These are phyloP conservation scores for Claviceps fusiformis DNA, from an alignment of 2,329 filamentous ascomycete species.

Conservation along the genomic window DNA sequence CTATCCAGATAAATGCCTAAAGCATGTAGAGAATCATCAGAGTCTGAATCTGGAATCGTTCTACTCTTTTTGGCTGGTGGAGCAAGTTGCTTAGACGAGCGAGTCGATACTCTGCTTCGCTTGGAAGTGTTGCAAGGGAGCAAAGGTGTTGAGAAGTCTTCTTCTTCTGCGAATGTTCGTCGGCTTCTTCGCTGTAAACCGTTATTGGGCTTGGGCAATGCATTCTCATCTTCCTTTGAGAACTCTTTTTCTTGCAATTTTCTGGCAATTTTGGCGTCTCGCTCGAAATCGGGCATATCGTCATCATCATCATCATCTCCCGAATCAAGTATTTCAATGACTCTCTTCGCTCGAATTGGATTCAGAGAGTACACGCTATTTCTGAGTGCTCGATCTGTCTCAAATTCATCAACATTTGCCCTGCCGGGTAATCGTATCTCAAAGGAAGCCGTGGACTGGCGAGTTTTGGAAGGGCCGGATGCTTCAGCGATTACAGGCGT, in stretches of 20 bases:
- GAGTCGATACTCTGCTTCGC: constrained; percentile 13
- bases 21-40: constrained; percentile 12
- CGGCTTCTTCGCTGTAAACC: constrained; percentile 3
- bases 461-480: neutral
- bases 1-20: constrained; percentile 18
- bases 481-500: constrained; percentile 18
- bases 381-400: constrained; percentile 18
- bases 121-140: constrained; percentile 10
- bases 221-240: constrained; percentile 5
- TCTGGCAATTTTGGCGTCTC: constrained; percentile 20
- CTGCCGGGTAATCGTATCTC: constrained; percentile 18
- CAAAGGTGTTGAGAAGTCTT: constrained; percentile 3
- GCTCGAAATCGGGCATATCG: constrained; percentile 14
- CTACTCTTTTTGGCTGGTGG: constrained; percentile 18
- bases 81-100: constrained; percentile 6
- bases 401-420: constrained; percentile 7
- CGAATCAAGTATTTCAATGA: constrained; percentile 25
- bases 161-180: neutral
- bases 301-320: constrained; percentile 19
- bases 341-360: constrained; percentile 30
- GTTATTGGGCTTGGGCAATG: neutral
- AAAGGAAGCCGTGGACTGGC: constrained; percentile 7
- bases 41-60: constrained; percentile 14
- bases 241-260: constrained; percentile 22
- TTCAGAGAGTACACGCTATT: constrained; percentile 35